Percentiles rank a stretch among this genome's conserved stretches.
Conservation (phyloP, 2,329 filamentous ascomycete genomes). For the Phoma sp. region DNA sequence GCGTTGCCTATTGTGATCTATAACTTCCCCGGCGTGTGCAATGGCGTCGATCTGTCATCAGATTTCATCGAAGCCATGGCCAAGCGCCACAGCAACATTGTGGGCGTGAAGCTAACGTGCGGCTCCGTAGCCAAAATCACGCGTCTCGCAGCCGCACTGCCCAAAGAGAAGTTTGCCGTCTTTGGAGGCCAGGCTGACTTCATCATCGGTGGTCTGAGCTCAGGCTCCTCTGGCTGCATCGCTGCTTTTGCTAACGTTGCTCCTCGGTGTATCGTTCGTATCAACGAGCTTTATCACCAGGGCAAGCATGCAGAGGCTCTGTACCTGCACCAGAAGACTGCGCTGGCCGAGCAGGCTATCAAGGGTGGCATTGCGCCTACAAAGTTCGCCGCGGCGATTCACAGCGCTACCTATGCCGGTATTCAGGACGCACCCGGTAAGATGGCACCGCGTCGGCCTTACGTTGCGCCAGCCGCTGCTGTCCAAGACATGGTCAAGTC, state of each 20-base stretch:
- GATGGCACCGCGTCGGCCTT: conserved; percentile 26
- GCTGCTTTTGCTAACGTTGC: conserved; percentile 63
- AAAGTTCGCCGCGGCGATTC: conserved; percentile 69
- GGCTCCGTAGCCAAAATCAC: conserved; percentile 74
- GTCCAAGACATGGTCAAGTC: conserved; percentile 21
- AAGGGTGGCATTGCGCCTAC: conserved; percentile 69
- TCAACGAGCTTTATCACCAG: conserved; percentile 65
- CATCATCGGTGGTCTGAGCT: conserved; percentile 60
- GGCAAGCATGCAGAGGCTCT: conserved; percentile 64
- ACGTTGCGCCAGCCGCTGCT: conserved; percentile 19
- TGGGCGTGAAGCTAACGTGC: conserved; percentile 73
- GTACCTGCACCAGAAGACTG: conserved; percentile 64
- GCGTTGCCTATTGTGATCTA: conserved; percentile 71
- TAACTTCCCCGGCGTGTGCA: conserved; percentile 71
- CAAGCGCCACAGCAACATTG: conserved; percentile 64
- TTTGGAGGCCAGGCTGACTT: conserved; percentile 78
- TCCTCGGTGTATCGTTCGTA: conserved; percentile 59
- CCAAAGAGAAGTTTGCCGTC: conserved; percentile 65
- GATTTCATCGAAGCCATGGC: conserved; percentile 66
- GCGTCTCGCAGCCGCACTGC: conserved; percentile 61
- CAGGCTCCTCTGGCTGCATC: conserved; percentile 61
- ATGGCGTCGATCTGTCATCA: conserved; percentile 70
- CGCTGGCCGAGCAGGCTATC: conserved; percentile 67
- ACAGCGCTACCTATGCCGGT: conserved; percentile 64
- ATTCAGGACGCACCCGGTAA: conserved; percentile 37